A percentile compares a stretch with the other conserved stretches of the same genome.
These are phyloP conservation scores for Botrytis fragariae DNA, from an alignment of 2,329 filamentous ascomycete species.

Conservation along the genomic window DNA sequence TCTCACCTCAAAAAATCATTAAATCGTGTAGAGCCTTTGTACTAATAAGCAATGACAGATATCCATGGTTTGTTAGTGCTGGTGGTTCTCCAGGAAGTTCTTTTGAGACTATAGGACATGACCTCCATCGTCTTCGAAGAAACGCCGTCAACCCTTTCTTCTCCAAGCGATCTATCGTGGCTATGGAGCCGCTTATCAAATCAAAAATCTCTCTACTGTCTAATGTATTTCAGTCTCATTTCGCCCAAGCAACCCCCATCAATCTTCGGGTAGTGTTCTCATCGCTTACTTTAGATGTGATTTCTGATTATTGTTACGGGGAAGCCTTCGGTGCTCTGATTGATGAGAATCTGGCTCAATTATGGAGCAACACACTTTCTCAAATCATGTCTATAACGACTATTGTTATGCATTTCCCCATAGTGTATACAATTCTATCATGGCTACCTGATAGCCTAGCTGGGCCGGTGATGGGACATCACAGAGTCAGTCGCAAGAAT, in stretches of 20 bases:
- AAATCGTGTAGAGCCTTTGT: background rate
- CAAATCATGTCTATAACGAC: background rate
- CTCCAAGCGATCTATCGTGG: constrained; percentile 24
- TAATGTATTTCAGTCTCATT: constrained; percentile 20
- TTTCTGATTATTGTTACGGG: constrained; percentile 35
- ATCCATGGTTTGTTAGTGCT: constrained; percentile 1
- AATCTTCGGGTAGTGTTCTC: constrained; percentile 12
- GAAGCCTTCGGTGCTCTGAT: constrained; percentile 25
- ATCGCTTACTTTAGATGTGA: constrained; percentile 29
- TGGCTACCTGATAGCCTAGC: constrained; percentile 17
- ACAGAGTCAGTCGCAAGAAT: background rate
- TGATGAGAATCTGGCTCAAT: constrained; percentile 12
- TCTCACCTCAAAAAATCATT: background rate
- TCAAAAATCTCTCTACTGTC: constrained; percentile 23
- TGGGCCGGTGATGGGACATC: constrained; percentile 18
- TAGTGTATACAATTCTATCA: background rate
- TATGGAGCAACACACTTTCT: constrained; percentile 13
- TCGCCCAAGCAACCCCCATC: constrained; percentile 11
- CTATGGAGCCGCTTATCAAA: constrained; percentile 28
- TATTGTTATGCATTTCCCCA: constrained; percentile 10
- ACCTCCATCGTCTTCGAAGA: constrained; percentile 27
- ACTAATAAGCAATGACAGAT: background rate
- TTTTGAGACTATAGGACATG: constrained; percentile 25
- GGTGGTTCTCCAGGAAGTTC: constrained; percentile 3
- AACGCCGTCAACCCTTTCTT: constrained; percentile 32